Conservation (phyloP, 2,329 filamentous ascomycete species). For the Ophiocordyceps camponoti-saundersi region DNA sequence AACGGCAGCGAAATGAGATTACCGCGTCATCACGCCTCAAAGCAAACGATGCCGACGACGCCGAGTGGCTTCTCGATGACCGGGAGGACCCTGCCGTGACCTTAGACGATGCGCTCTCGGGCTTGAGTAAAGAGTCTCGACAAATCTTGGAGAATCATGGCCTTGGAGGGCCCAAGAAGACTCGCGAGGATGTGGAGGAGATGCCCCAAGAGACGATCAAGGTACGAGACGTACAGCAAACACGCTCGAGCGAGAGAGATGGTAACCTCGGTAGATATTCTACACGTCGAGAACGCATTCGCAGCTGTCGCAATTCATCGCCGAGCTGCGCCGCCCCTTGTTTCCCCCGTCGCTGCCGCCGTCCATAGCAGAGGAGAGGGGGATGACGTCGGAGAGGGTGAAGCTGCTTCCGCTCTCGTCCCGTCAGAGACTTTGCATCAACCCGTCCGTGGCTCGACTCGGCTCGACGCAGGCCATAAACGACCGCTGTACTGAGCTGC, state of each 20-base stretch:
- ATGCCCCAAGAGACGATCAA: constrained; percentile 51
- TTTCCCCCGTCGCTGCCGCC: constrained; percentile 55
- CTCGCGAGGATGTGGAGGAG: constrained; percentile 21
- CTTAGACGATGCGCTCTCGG: constrained; percentile 24
- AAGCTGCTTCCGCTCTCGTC: constrained; percentile 77
- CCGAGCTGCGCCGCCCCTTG: constrained; percentile 61
- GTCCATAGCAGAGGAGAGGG: constrained; percentile 13
- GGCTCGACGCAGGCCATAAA: constrained; percentile 69
- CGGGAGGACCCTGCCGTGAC: constrained; percentile 30
- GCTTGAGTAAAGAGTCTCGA: constrained; percentile 58
- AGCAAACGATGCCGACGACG: constrained; percentile 34
- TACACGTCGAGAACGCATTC: constrained; percentile 91
- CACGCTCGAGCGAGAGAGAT: constrained; percentile 9
- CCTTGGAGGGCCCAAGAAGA: constrained; percentile 18
- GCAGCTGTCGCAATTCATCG: constrained; percentile 74
- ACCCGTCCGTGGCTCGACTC: constrained; percentile 59
- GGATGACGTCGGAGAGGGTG: constrained; percentile 24
- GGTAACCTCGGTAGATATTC: constrained; percentile 44
- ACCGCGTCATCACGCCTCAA: constrained; percentile 5
- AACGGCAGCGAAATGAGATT: constrained; percentile 27
- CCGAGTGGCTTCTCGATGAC: constrained; percentile 60
- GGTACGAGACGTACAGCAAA: constrained; percentile 18
- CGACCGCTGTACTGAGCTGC: constrained; percentile 78
- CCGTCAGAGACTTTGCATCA: constrained; percentile 79
- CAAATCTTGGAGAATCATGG: constrained; percentile 54